Evolutionary conservation across 2,329 filamentous ascomycete genomes (phyloP), one percentile per base, ranked within the genome.

Genomic region (Ceratocystis harringtonii): DNA sequence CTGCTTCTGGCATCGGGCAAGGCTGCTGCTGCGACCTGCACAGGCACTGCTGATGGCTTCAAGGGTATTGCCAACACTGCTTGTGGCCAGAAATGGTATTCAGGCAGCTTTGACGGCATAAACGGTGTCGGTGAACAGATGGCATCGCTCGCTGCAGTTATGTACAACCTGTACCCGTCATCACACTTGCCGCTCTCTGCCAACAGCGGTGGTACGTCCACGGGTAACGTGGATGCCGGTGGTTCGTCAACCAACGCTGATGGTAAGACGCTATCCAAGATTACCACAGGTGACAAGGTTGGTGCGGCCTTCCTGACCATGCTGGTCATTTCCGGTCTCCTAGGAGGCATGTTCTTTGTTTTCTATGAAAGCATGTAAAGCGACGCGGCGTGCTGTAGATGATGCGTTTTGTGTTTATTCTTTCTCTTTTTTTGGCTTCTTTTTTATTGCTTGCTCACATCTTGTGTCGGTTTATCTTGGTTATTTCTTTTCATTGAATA

Each of bases 81-180:
- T 6, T 90, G 87, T 72, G 86, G 87, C n/a, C 83, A 86, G 70
- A 77, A 77, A 64, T 90, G 87, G 87, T 70, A 74, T 6, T 75
- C 73, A 22, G 74, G 73, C 3, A 72, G 69, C 1, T 89, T 82
- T 70, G 87, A 89, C 71, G 82, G 81, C 4, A 72, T 75, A 22
- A 77, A 76, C 12, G 86, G 86, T 64, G 84, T 89, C 7, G 86
- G 87, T 52, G 78, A 87, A 72, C 84, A 89, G 77, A 87, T 89
- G 80, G 85, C 81, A 69, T 85, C 84, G 0, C 76, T 88, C 30
- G 80, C 82, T 30, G 80, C 85, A 12, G 75, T 89, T 69, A 83
- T 84, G 73, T 84, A 84, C 66, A 81, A 80, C 55, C 76, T 88
- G 10, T 74, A 84, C 50, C 72, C 76, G 52, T 72, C 73, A n/a